phyloP scores from a whole-genome alignment of 129 eudicot genomes.

The Silybum marianum region DNA sequence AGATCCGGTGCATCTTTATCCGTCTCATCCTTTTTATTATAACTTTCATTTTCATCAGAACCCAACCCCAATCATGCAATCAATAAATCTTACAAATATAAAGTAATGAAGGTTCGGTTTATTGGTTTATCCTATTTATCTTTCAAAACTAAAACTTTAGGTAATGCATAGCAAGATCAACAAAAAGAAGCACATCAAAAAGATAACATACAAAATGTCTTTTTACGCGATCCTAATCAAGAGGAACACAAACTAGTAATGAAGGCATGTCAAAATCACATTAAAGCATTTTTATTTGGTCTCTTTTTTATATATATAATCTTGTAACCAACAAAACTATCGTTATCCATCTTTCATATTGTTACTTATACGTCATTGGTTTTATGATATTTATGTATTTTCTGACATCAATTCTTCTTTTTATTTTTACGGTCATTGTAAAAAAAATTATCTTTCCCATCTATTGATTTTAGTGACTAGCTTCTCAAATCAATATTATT shows the following conservation, averaged over 20 bases:
- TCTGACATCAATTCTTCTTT: background rate
- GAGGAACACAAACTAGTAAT: background rate
- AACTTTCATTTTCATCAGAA: too few species aligned
- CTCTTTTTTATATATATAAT: background rate
- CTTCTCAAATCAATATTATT: too few species aligned
- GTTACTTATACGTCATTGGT: background rate
- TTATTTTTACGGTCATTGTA: background rate
- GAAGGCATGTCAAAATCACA: background rate
- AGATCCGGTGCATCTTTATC: too few species aligned
- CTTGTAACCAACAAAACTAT: background rate
- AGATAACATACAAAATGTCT: background rate
- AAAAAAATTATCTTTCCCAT: background rate
- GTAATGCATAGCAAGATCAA: background rate
- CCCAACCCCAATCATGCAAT: background rate
- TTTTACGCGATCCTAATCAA: background rate
- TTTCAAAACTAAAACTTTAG: too few species aligned
- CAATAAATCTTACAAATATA: background rate
- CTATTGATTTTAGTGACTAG: too few species aligned
- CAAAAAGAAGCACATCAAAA: background rate
- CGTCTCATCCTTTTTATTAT: too few species aligned
- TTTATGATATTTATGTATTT: too few species aligned
- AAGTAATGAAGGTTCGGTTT: background rate
- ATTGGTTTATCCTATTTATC: background rate
- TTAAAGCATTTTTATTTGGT: background rate
- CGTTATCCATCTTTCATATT: background rate